These are phyloP conservation scores for Collybia sordida DNA, from an alignment of 768 basidiomycete species.

Conservation along the genomic window DNA sequence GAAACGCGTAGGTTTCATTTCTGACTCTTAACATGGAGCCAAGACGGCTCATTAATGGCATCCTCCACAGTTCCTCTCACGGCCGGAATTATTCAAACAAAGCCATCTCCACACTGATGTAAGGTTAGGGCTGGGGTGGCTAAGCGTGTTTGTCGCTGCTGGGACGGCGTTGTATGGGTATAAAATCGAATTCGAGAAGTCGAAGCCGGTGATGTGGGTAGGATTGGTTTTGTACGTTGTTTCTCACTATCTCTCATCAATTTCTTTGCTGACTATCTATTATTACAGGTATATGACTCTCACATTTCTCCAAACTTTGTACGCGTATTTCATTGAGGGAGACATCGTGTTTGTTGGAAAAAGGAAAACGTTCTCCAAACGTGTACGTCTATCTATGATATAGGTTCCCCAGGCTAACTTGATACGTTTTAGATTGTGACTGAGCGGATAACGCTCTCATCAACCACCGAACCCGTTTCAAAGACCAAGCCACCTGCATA, in stretches of 20 bases:
- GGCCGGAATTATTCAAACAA: slow-evolving; percentile 82
- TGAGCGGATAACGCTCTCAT: slow-evolving; percentile 80
- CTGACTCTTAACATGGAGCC: background rate
- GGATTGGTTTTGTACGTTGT: slow-evolving; percentile 74
- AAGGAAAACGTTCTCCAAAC: slow-evolving; percentile 86
- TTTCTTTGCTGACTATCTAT: slow-evolving; percentile 4
- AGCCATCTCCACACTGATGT: slow-evolving; percentile 89
- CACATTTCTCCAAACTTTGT: slow-evolving; percentile 71
- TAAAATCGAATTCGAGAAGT: slow-evolving; percentile 85
- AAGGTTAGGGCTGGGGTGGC: slow-evolving; percentile 84
- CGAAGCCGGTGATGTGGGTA: slow-evolving; percentile 76
- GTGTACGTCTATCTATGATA: slow-evolving; percentile 45
- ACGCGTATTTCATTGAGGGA: slow-evolving; percentile 85
- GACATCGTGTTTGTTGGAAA: slow-evolving; percentile 86
- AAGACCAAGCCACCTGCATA: slow-evolving; percentile 63
- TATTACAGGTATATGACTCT: slow-evolving; percentile 68
- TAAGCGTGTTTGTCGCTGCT: slow-evolving; percentile 77
- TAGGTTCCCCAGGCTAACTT: slow-evolving; percentile 36
- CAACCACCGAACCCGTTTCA: slow-evolving; percentile 60
- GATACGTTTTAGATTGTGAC: slow-evolving; percentile 73
- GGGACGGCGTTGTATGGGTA: slow-evolving; percentile 85
- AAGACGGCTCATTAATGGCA: background rate
- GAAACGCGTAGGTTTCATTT: slow-evolving; percentile 62
- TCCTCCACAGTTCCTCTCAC: slow-evolving; percentile 66
- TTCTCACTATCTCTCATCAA: slow-evolving; percentile 7